A percentile compares a stretch with the other conserved stretches of the same genome.
These are phyloP conservation scores for Rhododendron mucronatum DNA, from an alignment of 148 eudicot genomes.

Conservation along the genomic window DNA sequence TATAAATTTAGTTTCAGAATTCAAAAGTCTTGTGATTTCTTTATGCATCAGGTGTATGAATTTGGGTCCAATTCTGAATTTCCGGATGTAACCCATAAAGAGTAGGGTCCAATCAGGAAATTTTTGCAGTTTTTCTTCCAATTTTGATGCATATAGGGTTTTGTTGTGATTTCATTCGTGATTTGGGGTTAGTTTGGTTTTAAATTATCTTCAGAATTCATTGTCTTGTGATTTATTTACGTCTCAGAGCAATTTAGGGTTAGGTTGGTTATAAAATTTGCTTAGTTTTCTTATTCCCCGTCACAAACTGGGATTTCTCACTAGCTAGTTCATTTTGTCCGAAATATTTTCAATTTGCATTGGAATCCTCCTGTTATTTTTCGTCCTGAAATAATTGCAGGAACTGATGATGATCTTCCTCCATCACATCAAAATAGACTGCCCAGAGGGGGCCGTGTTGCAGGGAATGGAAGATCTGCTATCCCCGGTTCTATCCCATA, in stretches of 20 bases:
- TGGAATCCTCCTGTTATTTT: not conserved
- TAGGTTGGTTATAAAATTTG: not conserved
- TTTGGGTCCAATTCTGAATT: too few relatives aligned
- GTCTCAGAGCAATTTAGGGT: too few relatives aligned
- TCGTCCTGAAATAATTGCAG: conserved; percentile 29
- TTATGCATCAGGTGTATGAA: too few relatives aligned
- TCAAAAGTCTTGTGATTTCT: too few relatives aligned
- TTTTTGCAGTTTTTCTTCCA: not conserved
- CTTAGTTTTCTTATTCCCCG: not conserved
- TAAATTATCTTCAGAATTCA: not conserved
- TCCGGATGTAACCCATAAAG: too few relatives aligned
- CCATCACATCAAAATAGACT: conserved; percentile 50
- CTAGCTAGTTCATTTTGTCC: not conserved
- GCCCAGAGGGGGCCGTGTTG: conserved; percentile 43
- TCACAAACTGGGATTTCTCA: conserved; percentile 1
- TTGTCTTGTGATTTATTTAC: not conserved
- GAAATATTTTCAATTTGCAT: not conserved
- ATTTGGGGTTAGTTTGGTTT: not conserved
- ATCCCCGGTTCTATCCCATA: conserved; percentile 35
- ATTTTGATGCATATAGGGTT: conserved; percentile 4
- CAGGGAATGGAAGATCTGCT: conserved; percentile 55
- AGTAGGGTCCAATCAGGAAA: not conserved
- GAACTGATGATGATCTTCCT: conserved; percentile 66
- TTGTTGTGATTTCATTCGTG: not conserved
- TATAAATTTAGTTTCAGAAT: not conserved